Conservation (phyloP, 2,329 filamentous ascomycete genomes). For the Didymella keratinophila region DNA sequence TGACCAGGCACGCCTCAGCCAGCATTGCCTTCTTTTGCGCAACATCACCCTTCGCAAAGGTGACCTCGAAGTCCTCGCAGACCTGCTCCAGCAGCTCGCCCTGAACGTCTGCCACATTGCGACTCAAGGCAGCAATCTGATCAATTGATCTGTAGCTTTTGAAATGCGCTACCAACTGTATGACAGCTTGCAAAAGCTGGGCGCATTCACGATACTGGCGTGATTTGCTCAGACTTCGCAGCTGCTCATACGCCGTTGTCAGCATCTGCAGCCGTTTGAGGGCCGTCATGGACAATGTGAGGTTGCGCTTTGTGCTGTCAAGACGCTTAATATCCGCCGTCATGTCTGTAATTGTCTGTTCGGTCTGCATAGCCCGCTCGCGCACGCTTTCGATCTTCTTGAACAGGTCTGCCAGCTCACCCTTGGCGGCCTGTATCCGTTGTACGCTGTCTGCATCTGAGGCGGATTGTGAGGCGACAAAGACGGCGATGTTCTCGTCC, state of each 20-base stretch:
- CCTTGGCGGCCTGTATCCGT: conserved; percentile 89
- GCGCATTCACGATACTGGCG: conserved; percentile 95
- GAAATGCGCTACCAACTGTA: conserved; percentile 98
- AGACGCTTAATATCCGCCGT: conserved; percentile 98
- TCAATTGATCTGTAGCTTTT: conserved; percentile 98
- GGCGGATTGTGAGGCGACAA: conserved; percentile 79
- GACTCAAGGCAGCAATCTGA: conserved; percentile 91
- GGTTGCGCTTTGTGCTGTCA: conserved; percentile 94
- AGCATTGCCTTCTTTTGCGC: conserved; percentile 72
- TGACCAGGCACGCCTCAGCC: conserved; percentile 87
- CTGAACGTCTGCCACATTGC: conserved; percentile 92
- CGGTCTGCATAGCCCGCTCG: conserved; percentile 86
- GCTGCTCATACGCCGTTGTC: conserved; percentile 97
- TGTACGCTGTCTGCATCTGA: conserved; percentile 87
- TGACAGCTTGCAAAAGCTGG: conserved; percentile 88
- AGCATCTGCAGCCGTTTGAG: conserved; percentile 98
- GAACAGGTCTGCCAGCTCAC: conserved; percentile 88
- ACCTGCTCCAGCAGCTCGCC: conserved; percentile 93
- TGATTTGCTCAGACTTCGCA: conserved; percentile 80
- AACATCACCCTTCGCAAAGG: conserved; percentile 89
- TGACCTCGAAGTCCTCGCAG: conserved; percentile 98
- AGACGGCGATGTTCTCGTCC: conserved; percentile 75
- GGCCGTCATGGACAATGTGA: conserved; percentile 97
- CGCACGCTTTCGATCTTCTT: conserved; percentile 94
- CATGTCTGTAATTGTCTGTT: conserved; percentile 97